phyloP scores from a whole-genome alignment of 441 rosid species.

The Bocquillonia castaneifolia region DNA sequence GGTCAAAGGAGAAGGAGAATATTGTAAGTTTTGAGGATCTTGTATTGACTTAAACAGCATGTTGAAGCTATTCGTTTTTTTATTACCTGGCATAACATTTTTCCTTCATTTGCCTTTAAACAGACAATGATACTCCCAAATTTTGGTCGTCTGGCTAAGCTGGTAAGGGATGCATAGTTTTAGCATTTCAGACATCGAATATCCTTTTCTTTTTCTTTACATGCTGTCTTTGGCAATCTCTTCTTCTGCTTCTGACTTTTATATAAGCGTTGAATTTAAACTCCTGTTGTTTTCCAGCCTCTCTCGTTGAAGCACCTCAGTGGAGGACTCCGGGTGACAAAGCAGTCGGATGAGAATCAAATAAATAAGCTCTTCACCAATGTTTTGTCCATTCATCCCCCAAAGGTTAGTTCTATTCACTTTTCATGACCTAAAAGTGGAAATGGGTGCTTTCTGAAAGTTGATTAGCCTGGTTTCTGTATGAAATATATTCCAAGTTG shows the following conservation, averaged over 20 bases:
- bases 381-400: slow-evolving; percentile 59
- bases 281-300: slow-evolving; percentile 51
- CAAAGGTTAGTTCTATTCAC: slow-evolving; percentile 47
- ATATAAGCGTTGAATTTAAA: slow-evolving; percentile 11
- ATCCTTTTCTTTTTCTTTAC: background rate
- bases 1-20: slow-evolving; percentile 76
- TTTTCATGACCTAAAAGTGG: background rate
- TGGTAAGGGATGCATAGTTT: slow-evolving; percentile 50
- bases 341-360: slow-evolving; percentile 55
- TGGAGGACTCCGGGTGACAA: slow-evolving; percentile 57
- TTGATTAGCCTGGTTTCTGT: background rate
- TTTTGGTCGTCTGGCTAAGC: slow-evolving; percentile 71
- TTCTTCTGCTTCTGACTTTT: slow-evolving; percentile 1
- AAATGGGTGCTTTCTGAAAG: background rate
- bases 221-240: background rate
- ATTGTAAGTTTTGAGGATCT: slow-evolving; percentile 34
- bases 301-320: slow-evolving; percentile 66
- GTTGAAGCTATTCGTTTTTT: background rate
- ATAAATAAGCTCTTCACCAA: slow-evolving; percentile 75
- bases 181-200: background rate
- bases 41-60: background rate
- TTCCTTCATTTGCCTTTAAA: slow-evolving; percentile 15
- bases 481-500: too few relatives aligned
- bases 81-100: slow-evolving; percentile 12
- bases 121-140: slow-evolving; percentile 90